Evolutionary conservation across 2,329 filamentous ascomycete species (phyloP).

Genomic region (Trichophyton simii): DNA sequence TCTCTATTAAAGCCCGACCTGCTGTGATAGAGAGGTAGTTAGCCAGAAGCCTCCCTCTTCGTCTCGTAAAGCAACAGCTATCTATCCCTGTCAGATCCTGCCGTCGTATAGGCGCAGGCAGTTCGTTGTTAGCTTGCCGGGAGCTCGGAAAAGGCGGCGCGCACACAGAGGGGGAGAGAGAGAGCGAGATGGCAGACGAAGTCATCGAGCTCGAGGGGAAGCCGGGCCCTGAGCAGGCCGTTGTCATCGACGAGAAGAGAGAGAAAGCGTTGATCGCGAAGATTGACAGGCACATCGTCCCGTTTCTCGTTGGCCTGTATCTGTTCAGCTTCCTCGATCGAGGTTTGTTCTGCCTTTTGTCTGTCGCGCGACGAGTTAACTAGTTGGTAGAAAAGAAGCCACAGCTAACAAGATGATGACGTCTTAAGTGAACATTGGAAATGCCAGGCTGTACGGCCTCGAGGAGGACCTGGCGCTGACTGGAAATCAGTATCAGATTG

Average conservation of each 20-base stretch:
- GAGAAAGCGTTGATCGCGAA: slow-evolving; percentile 26
- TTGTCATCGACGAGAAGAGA: slow-evolving; percentile 18
- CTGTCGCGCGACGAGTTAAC: background rate
- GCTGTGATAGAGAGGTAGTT: too few relatives aligned
- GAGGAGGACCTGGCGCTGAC: slow-evolving; percentile 49
- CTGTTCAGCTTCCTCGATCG: slow-evolving; percentile 64
- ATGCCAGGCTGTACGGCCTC: slow-evolving; percentile 53
- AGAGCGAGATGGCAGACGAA: background rate
- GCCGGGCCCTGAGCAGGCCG: background rate
- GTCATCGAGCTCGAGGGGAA: background rate
- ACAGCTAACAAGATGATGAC: too few relatives aligned
- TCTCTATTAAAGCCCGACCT: too few relatives aligned
- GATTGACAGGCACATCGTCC: slow-evolving; percentile 31
- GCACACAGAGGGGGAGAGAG: background rate
- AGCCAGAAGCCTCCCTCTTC: too few relatives aligned
- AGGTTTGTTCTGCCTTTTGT: slow-evolving; percentile 17
- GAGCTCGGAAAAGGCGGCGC: too few relatives aligned
- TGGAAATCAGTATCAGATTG: slow-evolving; percentile 57
- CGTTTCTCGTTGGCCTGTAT: slow-evolving; percentile 41
- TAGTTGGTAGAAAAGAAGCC: background rate
- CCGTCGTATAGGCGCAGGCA: too few relatives aligned
- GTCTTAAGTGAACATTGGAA: slow-evolving; percentile 55
- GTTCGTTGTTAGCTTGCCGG: too few relatives aligned
- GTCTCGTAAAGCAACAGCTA: too few relatives aligned
- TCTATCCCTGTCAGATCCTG: too few relatives aligned